phyloP scores from a whole-genome alignment of 495 filamentous ascomycete genomes.

The Platismatia glauca region DNA sequence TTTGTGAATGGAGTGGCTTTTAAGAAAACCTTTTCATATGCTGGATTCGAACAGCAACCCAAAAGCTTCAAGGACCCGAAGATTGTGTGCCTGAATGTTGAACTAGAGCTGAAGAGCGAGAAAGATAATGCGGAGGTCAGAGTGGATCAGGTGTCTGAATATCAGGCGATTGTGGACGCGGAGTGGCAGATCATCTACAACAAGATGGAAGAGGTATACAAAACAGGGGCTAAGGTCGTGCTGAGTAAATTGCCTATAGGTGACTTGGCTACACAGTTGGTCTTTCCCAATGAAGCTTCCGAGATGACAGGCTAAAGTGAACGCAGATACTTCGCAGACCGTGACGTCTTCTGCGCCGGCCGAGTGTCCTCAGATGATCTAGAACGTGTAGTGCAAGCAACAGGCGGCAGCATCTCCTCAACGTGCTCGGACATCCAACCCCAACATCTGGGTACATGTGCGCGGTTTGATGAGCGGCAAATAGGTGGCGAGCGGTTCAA shows the following conservation, averaged over 20 bases:
- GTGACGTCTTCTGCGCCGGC: slow-evolving; percentile 97
- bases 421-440: slow-evolving; percentile 93
- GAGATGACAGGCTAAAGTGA: slow-evolving; percentile 15
- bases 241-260: slow-evolving; percentile 96
- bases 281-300: slow-evolving; percentile 7
- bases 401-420: slow-evolving; percentile 83
- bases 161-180: slow-evolving; percentile 97
- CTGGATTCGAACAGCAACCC: slow-evolving; percentile 97
- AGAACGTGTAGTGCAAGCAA: slow-evolving; percentile 91
- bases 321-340: slow-evolving; percentile 79
- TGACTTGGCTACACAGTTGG: slow-evolving; percentile 88
- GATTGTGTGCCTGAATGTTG: slow-evolving; percentile 94
- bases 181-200: slow-evolving; percentile 99
- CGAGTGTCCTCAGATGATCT: slow-evolving; percentile 89
- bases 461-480: slow-evolving; percentile 85
- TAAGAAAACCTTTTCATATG: slow-evolving; percentile 99
- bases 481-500: slow-evolving; percentile 97
- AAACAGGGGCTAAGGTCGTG: slow-evolving; percentile 92
- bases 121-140: slow-evolving; percentile 98
- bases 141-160: slow-evolving; percentile 97
- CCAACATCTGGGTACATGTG: slow-evolving; percentile 87
- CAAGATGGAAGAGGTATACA: slow-evolving; percentile 88
- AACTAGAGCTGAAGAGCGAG: slow-evolving; percentile 94
- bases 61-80: slow-evolving; percentile 89
- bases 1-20: slow-evolving; percentile 98